phyloP scores from a whole-genome alignment of 768 basidiomycete species.

The Mycena alexandri region DNA sequence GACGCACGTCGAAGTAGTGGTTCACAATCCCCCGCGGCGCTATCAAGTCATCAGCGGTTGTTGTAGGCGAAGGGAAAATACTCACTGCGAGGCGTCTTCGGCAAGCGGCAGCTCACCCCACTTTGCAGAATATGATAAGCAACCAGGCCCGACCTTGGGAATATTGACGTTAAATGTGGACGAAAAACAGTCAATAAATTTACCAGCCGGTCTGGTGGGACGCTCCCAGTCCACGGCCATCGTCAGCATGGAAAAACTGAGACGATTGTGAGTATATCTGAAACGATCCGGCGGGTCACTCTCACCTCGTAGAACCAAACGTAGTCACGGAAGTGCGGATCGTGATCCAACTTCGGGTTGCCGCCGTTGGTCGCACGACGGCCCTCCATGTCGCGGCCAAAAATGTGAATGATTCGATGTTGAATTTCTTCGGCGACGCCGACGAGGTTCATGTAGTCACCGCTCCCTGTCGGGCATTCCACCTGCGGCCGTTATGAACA shows the following conservation, averaged over 20 bases:
- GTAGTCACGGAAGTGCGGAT: slow-evolving; percentile 97
- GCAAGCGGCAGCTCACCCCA: slow-evolving; percentile 88
- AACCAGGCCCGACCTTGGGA: slow-evolving; percentile 84
- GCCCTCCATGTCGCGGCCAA: slow-evolving; percentile 91
- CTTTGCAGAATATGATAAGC: slow-evolving; percentile 94
- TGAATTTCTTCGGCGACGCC: slow-evolving; percentile 97
- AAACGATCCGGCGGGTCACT: slow-evolving; percentile 3
- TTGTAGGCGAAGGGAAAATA: slow-evolving; percentile 27
- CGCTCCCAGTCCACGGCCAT: slow-evolving; percentile 92
- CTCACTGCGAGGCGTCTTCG: slow-evolving; percentile 94
- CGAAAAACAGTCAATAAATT: slow-evolving; percentile 35
- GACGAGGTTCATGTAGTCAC: slow-evolving; percentile 97
- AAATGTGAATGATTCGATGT: slow-evolving; percentile 98
- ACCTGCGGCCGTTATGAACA: slow-evolving; percentile 56
- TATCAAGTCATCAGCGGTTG: slow-evolving; percentile 46
- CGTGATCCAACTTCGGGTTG: slow-evolving; percentile 85
- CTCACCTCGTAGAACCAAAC: slow-evolving; percentile 94
- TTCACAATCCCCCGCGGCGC: slow-evolving; percentile 88
- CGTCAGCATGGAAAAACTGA: slow-evolving; percentile 96
- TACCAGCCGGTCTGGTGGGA: slow-evolving; percentile 99
- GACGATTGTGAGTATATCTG: slow-evolving; percentile 15
- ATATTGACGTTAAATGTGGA: not conserved
- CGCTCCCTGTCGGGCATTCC: slow-evolving; percentile 96
- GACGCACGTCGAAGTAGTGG: slow-evolving; percentile 94
- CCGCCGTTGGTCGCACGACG: slow-evolving; percentile 94